Evolutionary conservation across 2,329 filamentous ascomycete species (phyloP), one percentile per base, ranked within the genome.

Genomic region (Botrytis hyacinthi): DNA sequence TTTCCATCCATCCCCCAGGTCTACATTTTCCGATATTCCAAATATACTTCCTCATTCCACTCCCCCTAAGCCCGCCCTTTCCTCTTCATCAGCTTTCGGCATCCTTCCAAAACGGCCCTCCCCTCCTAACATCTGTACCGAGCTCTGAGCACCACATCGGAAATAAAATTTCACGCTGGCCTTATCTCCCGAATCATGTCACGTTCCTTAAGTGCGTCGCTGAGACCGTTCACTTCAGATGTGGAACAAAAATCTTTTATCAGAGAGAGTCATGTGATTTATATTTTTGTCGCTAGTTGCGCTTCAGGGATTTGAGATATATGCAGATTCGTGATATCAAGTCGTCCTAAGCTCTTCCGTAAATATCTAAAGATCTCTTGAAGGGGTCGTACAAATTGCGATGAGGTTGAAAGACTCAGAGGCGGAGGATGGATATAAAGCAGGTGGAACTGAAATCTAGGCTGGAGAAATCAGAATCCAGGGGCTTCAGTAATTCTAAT

Each of bases 1-100:
- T 42, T 10, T 16, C 3, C 14, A 6, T 9, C 12, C 16, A n/a
- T 14, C 4, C 48, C 5, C 4, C 16, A 54, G 5, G 0, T n/a
- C 26, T 0, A 7, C 1, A n/a, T 54, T 16, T 4, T 3, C 6
- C 26, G n/a, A 0, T n/a, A 54, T 0, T n/a, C 10, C 10, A n/a
- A n/a, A 14, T 16, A 54, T n/a, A 16, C 26, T 7, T 54, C 12
- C 10, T n/a, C 48, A 5, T 4, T 12, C 12, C 26, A 54, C 40
- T 1, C 0, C 48, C 48, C 1, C 0, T 4, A n/a, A 12, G 1
- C 26, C 20, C 44, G 7, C 44, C 0, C 44, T 8, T 22, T 14
- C 4, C 0, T 54, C 51, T 54, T 54, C 51, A 10, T n/a, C 26
- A n/a, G 26, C 48, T n/a, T 51, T 22, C 4, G 1, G 22, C 26